phyloP scores from a whole-genome alignment of 305 asterid genomes.

The Solanum hybrid region DNA sequence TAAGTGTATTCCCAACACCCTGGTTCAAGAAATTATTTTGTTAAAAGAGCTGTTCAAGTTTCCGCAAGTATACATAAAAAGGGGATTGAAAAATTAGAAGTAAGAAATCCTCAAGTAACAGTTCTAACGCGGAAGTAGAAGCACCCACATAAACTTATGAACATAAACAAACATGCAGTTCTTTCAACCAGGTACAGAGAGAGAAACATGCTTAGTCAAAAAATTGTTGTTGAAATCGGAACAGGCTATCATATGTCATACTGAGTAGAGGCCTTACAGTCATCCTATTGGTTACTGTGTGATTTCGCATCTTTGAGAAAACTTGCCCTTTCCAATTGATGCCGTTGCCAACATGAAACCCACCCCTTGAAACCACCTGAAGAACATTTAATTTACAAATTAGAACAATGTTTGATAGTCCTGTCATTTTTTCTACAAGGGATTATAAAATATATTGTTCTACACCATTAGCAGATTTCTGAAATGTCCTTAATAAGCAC shows the following conservation, averaged over 20 bases:
- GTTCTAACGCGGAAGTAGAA: background rate
- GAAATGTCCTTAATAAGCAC: background rate
- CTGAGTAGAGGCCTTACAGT: slow-evolving; percentile 40
- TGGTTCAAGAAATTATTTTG: slow-evolving; percentile 16
- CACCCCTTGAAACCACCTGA: slow-evolving; percentile 98
- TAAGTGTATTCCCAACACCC: slow-evolving; percentile 98
- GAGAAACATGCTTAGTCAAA: background rate
- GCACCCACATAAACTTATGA: background rate
- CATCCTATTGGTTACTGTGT: slow-evolving; percentile 95
- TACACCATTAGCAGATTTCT: background rate
- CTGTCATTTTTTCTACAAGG: background rate
- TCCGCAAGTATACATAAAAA: background rate
- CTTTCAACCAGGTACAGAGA: background rate
- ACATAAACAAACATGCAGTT: background rate
- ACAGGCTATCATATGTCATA: background rate
- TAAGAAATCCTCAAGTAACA: background rate
- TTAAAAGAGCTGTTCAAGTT: background rate
- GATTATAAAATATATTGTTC: background rate
- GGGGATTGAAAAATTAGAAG: background rate
- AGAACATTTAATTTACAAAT: background rate
- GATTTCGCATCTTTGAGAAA: slow-evolving; percentile 98
- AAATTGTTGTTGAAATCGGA: background rate
- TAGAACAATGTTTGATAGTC: slow-evolving; percentile 4
- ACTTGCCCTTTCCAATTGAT: slow-evolving; percentile 99
- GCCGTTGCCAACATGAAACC: slow-evolving; percentile 97